A percentile compares a stretch with the other conserved stretches of the same genome.
Conservation (phyloP, 306 rosid genomes). For the Psophocarpus tetragonolobus region DNA sequence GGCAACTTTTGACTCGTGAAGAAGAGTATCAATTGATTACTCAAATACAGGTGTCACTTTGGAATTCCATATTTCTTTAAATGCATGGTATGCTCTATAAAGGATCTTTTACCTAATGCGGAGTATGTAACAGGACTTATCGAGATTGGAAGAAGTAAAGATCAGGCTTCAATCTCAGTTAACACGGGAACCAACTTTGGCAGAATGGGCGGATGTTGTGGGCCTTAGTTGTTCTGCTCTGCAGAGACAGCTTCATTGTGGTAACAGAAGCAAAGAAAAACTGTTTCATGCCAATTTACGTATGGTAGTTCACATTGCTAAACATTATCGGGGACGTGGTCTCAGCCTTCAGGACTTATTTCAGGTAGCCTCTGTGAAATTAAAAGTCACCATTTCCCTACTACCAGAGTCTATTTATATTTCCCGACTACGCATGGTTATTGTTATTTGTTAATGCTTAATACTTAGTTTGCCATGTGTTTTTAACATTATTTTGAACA, state of each 20-base stretch:
- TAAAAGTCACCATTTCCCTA: background rate
- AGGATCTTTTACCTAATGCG: slow-evolving; percentile 39
- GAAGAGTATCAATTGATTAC: slow-evolving; percentile 74
- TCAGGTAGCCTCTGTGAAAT: slow-evolving; percentile 60
- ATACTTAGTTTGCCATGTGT: background rate
- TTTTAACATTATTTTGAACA: slow-evolving; percentile 25
- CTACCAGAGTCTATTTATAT: slow-evolving; percentile 10
- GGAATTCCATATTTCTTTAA: slow-evolving; percentile 14
- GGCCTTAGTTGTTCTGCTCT: slow-evolving; percentile 62
- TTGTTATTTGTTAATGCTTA: background rate
- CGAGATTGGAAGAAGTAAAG: slow-evolving; percentile 67
- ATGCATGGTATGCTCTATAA: slow-evolving; percentile 16
- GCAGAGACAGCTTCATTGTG: slow-evolving; percentile 55
- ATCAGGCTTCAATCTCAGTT: slow-evolving; percentile 73
- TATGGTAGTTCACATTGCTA: slow-evolving; percentile 93
- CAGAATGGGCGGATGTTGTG: slow-evolving; percentile 90
- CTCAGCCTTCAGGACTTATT: slow-evolving; percentile 82
- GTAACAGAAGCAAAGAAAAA: slow-evolving; percentile 65
- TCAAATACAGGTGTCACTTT: slow-evolving; percentile 67
- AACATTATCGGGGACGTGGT: slow-evolving; percentile 83
- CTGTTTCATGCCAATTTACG: slow-evolving; percentile 74
- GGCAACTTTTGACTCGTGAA: slow-evolving; percentile 68
- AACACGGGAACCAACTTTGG: slow-evolving; percentile 81
- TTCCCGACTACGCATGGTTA: slow-evolving; percentile 17
- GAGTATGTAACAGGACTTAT: slow-evolving; percentile 63